These are phyloP conservation scores for Aleurites moluccanus DNA, from an alignment of 441 rosid species.

Conservation along the genomic window DNA sequence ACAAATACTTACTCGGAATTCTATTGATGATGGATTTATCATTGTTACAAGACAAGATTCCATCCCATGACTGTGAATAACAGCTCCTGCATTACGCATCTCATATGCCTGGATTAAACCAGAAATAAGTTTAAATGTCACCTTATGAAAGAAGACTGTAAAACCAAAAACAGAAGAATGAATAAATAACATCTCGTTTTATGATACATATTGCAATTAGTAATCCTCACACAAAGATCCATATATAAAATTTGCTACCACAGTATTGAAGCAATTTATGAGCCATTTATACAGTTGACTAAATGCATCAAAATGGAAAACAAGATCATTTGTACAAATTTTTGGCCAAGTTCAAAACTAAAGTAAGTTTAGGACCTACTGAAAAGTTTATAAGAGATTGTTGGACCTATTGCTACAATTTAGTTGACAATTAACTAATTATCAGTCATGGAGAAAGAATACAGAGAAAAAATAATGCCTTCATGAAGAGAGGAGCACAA, in stretches of 20 bases:
- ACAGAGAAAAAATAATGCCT: slow-evolving; percentile 42
- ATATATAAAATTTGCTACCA: neutral
- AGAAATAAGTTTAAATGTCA: slow-evolving; percentile 7
- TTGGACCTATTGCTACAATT: neutral
- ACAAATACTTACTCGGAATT: slow-evolving; percentile 63
- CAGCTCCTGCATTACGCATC: slow-evolving; percentile 93
- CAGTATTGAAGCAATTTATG: neutral
- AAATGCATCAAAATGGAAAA: neutral
- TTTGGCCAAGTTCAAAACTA: neutral
- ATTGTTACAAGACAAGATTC: slow-evolving; percentile 95
- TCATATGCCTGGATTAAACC: slow-evolving; percentile 65
- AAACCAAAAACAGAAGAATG: slow-evolving; percentile 13
- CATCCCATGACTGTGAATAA: slow-evolving; percentile 96
- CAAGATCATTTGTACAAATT: neutral
- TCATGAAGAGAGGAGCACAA: slow-evolving; percentile 90
- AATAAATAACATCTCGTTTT: neutral
- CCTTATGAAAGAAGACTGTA: slow-evolving; percentile 13
- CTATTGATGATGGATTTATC: slow-evolving; percentile 78
- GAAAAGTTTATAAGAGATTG: neutral
- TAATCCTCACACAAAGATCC: neutral
- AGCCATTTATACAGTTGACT: neutral
- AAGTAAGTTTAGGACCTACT: neutral
- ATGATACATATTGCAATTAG: neutral
- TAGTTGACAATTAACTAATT: neutral
- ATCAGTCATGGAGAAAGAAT: neutral